Conservation (phyloP, 805 yeast species). For the Kluyveromyces dobzhanskii region DNA sequence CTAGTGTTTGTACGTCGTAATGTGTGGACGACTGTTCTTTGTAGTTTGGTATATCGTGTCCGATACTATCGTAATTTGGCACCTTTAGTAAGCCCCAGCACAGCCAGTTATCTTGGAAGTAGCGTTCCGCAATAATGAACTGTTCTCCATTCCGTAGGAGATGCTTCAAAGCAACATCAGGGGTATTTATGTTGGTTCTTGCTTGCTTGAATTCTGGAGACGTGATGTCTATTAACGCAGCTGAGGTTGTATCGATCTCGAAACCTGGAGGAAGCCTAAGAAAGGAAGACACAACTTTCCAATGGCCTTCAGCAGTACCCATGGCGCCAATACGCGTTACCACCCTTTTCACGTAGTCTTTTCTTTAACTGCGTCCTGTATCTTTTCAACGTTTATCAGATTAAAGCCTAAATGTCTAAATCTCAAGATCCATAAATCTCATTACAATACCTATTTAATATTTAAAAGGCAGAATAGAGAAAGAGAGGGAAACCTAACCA, state of each 20-base stretch:
- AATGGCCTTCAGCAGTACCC: not conserved
- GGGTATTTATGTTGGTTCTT: not conserved
- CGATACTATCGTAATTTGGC: not conserved
- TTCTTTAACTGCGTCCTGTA: no score
- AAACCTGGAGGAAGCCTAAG: not conserved
- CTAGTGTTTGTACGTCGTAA: not conserved
- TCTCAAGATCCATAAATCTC: no score
- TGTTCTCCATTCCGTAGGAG: not conserved
- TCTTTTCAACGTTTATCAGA: no score
- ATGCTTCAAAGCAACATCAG: slow-evolving; percentile 1
- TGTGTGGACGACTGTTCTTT: not conserved
- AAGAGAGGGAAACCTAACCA: no score
- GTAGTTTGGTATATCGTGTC: slow-evolving; percentile 3
- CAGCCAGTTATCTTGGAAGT: slow-evolving; percentile 3
- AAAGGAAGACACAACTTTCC: slow-evolving; percentile 1
- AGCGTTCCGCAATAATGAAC: not conserved
- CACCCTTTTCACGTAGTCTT: no score
- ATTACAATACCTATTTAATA: no score
- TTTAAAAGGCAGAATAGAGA: no score
- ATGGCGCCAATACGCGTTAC: not conserved
- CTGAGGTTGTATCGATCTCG: not conserved
- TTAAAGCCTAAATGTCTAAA: no score
- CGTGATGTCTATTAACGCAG: not conserved
- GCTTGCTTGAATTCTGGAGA: not conserved
- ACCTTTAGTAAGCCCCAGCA: not conserved